Conservation (phyloP, 768 basidiomycete species). For the Crepidotus variabilis region DNA sequence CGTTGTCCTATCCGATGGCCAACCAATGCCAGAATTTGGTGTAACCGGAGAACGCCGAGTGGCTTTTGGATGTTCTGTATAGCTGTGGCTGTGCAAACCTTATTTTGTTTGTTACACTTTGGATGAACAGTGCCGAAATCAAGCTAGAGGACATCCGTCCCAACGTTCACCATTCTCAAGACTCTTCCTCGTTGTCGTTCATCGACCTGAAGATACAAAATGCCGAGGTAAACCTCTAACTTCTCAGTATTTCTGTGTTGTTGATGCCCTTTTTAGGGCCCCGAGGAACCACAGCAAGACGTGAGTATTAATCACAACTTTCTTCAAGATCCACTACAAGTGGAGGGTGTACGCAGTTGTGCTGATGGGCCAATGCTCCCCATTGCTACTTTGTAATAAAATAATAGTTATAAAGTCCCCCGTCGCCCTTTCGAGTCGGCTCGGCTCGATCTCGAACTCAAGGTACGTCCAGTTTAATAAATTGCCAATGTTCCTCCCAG, state of each 20-base stretch:
- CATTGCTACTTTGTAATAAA: constrained; percentile 43
- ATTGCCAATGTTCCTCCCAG: not conserved
- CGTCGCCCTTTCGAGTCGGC: constrained; percentile 95
- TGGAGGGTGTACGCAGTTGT: constrained; percentile 59
- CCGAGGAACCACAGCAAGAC: constrained; percentile 93
- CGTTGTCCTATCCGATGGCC: constrained; percentile 42
- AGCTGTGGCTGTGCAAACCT: constrained; percentile 47
- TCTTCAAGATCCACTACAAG: constrained; percentile 61
- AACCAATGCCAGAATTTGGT: constrained; percentile 21
- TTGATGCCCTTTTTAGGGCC: constrained; percentile 57
- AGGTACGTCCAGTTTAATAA: constrained; percentile 49
- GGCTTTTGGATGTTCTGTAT: constrained; percentile 58
- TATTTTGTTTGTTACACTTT: constrained; percentile 38
- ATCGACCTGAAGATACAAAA: constrained; percentile 60
- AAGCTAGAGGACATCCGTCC: constrained; percentile 9
- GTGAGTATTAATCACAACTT: constrained; percentile 52
- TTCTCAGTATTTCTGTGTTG: constrained; percentile 12
- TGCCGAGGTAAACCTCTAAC: constrained; percentile 70
- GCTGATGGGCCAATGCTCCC: constrained; percentile 67
- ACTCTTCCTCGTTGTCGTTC: constrained; percentile 14
- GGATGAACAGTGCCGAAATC: constrained; percentile 17
- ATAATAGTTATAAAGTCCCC: constrained; percentile 94
- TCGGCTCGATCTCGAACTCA: constrained; percentile 98
- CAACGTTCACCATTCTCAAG: constrained; percentile 16
- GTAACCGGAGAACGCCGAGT: constrained; percentile 56